These are phyloP conservation scores for Phoenix dactylifera DNA, from an alignment of 176 grass and related monocot genomes.

Conservation along the genomic window DNA sequence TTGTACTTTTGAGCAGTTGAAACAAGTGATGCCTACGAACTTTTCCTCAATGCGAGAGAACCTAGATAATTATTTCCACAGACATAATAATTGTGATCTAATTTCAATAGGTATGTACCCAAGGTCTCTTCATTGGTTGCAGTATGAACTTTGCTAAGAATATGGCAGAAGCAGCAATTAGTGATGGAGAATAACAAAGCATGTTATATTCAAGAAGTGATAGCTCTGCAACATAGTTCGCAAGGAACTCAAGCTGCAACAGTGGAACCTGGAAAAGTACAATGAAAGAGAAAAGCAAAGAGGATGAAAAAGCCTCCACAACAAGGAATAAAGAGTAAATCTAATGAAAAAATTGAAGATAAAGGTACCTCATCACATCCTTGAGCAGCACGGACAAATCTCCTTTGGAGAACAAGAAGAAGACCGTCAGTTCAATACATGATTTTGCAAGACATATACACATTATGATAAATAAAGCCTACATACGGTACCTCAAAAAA, in stretches of 20 bases:
- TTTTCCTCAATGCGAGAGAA: too few species aligned
- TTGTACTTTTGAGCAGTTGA: too few species aligned
- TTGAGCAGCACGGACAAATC: slow-evolving; percentile 88
- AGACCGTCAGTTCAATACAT: not conserved
- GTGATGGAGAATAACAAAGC: slow-evolving; percentile 66
- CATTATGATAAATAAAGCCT: not conserved
- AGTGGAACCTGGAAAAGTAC: slow-evolving; percentile 43
- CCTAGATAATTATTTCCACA: too few species aligned
- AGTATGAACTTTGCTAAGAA: slow-evolving; percentile 91
- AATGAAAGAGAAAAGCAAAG: slow-evolving; percentile 13
- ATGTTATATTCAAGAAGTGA: slow-evolving; percentile 87
- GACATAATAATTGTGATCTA: too few species aligned
- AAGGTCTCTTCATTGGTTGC: slow-evolving; percentile 70
- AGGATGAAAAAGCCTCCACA: not conserved
- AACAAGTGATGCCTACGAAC: too few species aligned
- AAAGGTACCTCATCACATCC: slow-evolving; percentile 55
- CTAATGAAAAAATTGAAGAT: slow-evolving; percentile 1
- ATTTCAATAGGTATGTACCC: slow-evolving; percentile 32
- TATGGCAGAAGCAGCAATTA: slow-evolving; percentile 71
- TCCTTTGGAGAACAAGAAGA: slow-evolving; percentile 37
- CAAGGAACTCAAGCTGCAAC: slow-evolving; percentile 87
- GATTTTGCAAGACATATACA: too few species aligned
- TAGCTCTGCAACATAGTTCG: slow-evolving; percentile 75
- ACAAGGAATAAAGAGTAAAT: too few species aligned
- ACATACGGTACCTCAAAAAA: slow-evolving; percentile 57